Evolutionary conservation across 129 eudicot genomes (phyloP), one percentile per base, ranked within the genome.

Genomic region (Kitagawia praeruptora): DNA sequence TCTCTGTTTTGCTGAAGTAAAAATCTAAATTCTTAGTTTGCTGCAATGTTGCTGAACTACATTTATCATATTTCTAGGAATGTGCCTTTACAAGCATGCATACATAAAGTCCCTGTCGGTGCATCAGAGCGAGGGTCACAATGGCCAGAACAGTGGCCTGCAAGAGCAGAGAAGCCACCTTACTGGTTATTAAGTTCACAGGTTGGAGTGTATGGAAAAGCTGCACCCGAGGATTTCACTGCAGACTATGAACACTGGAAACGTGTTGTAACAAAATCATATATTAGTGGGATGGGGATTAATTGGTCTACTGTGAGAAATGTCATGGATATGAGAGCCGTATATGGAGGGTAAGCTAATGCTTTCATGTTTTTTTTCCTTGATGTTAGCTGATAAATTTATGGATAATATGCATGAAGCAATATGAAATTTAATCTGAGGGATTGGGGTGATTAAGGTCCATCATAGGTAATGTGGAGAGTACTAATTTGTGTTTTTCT

Each of bases 201-300:
- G 77, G 89, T 86, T 70, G 98, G 98, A 77, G 97, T 95, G 44
- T 95, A 95, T 54, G 98, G 98, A 23, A 92, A 95, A 87, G 84
- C 97, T 15, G 97, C 97, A 64, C 98, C 97, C 13, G 92, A 90
- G 74, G 98, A 95, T 89, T 95, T 92, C 89, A 76, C 87, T 23
- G 84, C 92, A 46, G 98, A 95, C 78, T 90, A 87, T 76, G 83
- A 95, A 79, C 98, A 95, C 85, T 95, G 98, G 96, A 95, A 92
- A 76, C 91, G 89, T 27, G 98, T 92, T 10, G 97, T 95, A 53
- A 81, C 46, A 51, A 93, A 89, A 73, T 95, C 97, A 3, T 95
- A 95, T 74, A 78, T 88, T 18, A 88, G 76, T 37, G 98, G 96
- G 47, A 70, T 95, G 74, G 97, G 94, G 78, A 90, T 95, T 56